Conservation (phyloP, 2,329 filamentous ascomycete genomes). For the Sporothrix mexicana region DNA sequence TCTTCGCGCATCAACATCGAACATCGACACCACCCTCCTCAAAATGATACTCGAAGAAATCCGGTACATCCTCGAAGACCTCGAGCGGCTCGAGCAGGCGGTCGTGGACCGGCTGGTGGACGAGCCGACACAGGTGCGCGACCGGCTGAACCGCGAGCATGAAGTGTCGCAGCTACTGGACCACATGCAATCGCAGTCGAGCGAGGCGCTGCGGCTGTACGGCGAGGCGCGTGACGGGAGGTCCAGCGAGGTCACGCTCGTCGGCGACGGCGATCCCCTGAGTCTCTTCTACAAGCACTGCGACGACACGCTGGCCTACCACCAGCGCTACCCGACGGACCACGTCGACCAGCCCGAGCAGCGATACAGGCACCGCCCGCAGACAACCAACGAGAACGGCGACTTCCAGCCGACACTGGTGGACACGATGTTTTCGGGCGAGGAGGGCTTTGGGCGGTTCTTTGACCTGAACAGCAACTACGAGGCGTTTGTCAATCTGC, state of each 20-base stretch:
- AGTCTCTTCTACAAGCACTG: conserved; percentile 90
- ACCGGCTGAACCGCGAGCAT: conserved; percentile 88
- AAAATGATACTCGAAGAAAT: conserved; percentile 89
- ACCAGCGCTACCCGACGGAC: conserved; percentile 90
- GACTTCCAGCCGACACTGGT: conserved; percentile 65
- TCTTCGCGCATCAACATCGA: background rate
- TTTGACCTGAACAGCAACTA: conserved; percentile 86
- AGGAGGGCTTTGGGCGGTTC: conserved; percentile 91
- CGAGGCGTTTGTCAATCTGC: conserved; percentile 88
- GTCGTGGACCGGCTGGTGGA: conserved; percentile 87
- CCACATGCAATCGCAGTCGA: conserved; percentile 86
- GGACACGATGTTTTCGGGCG: conserved; percentile 92
- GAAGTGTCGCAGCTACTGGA: conserved; percentile 85
- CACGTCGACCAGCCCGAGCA: conserved; percentile 93
- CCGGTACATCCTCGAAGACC: conserved; percentile 91
- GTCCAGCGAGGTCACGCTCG: conserved; percentile 79
- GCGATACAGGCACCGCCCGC: conserved; percentile 76
- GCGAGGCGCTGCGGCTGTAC: conserved; percentile 81
- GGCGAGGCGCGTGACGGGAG: conserved; percentile 74
- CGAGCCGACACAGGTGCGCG: conserved; percentile 90
- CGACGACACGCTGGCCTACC: conserved; percentile 80
- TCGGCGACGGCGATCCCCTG: conserved; percentile 82
- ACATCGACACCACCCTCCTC: conserved; percentile 37
- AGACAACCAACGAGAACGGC: conserved; percentile 52
- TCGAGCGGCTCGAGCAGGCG: conserved; percentile 93